Conservation (phyloP, 768 basidiomycete species). For the Tulasnella sp. region DNA sequence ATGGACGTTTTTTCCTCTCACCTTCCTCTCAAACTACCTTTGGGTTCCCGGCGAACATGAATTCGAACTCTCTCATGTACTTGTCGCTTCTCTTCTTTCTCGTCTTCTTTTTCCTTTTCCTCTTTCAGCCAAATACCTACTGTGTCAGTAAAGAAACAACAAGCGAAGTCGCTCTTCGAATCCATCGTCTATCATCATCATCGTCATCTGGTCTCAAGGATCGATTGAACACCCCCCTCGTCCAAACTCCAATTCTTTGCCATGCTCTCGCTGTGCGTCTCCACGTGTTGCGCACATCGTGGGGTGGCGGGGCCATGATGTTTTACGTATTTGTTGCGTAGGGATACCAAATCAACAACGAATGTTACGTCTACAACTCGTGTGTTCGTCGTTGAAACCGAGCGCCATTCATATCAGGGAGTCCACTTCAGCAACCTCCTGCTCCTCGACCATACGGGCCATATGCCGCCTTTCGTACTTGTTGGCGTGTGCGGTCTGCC, state of each 20-base stretch:
- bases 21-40: neutral
- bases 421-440: neutral
- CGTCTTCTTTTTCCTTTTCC: neutral
- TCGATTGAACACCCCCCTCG: neutral
- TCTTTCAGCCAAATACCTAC: conserved; percentile 16
- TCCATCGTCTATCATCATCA: conserved; percentile 1
- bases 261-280: neutral
- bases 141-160: conserved; percentile 5
- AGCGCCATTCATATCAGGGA: neutral
- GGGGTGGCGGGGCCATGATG: neutral
- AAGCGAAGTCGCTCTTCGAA: neutral
- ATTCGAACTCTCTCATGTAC: conserved; percentile 12
- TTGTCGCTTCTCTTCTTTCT: conserved; percentile 5
- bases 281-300: neutral
- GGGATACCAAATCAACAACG: neutral
- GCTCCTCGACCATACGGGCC: neutral
- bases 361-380: neutral
- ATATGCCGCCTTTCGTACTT: neutral
- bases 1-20: conserved; percentile 1
- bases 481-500: neutral
- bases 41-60: conserved; percentile 6
- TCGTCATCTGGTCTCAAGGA: conserved; percentile 6
- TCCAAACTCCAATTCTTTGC: conserved; percentile 1
- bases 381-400: neutral
- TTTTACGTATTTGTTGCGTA: conserved; percentile 6